Evolutionary conservation across 176 grass and related monocot genomes (phyloP).

Genomic region (Puccinellia tenuiflora): DNA sequence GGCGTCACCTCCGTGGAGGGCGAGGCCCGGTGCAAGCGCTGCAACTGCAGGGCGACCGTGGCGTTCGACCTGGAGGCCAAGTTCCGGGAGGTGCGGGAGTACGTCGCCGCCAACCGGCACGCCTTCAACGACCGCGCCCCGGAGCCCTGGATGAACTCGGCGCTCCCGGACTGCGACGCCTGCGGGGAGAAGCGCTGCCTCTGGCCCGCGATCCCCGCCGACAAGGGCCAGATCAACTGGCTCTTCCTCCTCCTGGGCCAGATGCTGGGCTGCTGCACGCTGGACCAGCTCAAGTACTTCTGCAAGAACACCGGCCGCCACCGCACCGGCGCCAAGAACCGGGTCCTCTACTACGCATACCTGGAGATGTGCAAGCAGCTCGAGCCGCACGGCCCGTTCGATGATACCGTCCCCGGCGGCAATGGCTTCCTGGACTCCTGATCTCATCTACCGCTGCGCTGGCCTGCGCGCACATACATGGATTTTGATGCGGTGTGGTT

Average conservation of each 20-base stretch:
- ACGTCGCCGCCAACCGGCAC: constrained; percentile 30
- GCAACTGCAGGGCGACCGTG: not conserved
- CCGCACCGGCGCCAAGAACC: constrained; percentile 65
- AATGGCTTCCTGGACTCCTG: not conserved
- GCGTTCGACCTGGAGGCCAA: constrained; percentile 46
- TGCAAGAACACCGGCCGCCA: constrained; percentile 51
- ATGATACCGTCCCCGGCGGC: not conserved
- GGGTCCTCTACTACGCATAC: constrained; percentile 54
- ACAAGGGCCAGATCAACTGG: constrained; percentile 66
- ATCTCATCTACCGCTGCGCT: not conserved
- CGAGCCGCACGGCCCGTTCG: constrained; percentile 3
- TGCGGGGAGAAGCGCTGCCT: constrained; percentile 19
- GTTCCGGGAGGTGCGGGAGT: constrained; percentile 37
- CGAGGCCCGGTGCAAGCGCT: constrained; percentile 43
- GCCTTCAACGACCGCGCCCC: constrained; percentile 51
- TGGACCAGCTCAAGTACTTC: constrained; percentile 75
- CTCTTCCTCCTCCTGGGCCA: constrained; percentile 65
- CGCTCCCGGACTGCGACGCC: constrained; percentile 26
- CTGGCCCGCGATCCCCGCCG: constrained; percentile 42
- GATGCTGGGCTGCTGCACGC: constrained; percentile 60
- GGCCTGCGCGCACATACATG: not conserved
- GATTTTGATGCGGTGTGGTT: not conserved
- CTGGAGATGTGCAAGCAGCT: constrained; percentile 61
- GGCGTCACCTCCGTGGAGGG: constrained; percentile 45
- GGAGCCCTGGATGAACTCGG: constrained; percentile 20